Percentiles rank a stretch among this genome's conserved stretches.
phyloP scores from a whole-genome alignment of 2,329 filamentous ascomycete species.

The Immersiporthe knoxdaviesiana region DNA sequence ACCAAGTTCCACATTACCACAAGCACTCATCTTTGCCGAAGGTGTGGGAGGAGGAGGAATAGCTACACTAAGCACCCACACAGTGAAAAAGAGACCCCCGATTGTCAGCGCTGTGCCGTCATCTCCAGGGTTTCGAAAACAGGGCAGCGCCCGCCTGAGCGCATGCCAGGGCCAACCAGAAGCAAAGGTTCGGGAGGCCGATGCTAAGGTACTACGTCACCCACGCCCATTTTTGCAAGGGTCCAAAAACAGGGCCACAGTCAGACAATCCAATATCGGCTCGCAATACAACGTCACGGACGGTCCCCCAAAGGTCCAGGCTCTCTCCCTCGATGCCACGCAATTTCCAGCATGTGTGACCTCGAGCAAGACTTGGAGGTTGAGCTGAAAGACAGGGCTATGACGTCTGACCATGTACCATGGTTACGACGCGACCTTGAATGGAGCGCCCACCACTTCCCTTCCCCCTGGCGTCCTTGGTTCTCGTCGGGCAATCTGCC shows the following conservation, averaged over 20 bases:
- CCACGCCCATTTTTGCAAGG: conserved; percentile 17
- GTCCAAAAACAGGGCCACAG: conserved; percentile 19
- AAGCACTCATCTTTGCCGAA: neutral
- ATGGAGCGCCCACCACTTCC: too few relatives aligned
- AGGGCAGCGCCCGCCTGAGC: conserved; percentile 7
- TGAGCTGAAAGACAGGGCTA: neutral
- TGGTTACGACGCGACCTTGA: neutral
- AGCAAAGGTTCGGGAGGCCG: neutral
- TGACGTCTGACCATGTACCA: conserved; percentile 13
- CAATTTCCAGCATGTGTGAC: conserved; percentile 12
- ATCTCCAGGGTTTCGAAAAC: conserved; percentile 2
- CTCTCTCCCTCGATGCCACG: conserved; percentile 14
- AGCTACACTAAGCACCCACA: neutral
- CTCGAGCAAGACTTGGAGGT: neutral
- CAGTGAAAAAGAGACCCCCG: neutral
- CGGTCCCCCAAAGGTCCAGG: too few relatives aligned
- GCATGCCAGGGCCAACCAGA: conserved; percentile 6
- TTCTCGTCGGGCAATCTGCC: neutral
- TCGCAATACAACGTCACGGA: conserved; percentile 23
- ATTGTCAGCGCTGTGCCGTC: conserved; percentile 6
- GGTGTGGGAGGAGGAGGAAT: neutral
- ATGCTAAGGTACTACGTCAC: conserved; percentile 25
- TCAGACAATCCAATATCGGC: conserved; percentile 16
- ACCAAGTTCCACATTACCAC: neutral
- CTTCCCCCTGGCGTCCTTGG: conserved; percentile 7